A percentile compares a stretch with the other conserved stretches of the same genome.
These are phyloP conservation scores for Antonospora locustae DNA, from an alignment of 371 early-diverging fungal species.

Conservation along the genomic window DNA sequence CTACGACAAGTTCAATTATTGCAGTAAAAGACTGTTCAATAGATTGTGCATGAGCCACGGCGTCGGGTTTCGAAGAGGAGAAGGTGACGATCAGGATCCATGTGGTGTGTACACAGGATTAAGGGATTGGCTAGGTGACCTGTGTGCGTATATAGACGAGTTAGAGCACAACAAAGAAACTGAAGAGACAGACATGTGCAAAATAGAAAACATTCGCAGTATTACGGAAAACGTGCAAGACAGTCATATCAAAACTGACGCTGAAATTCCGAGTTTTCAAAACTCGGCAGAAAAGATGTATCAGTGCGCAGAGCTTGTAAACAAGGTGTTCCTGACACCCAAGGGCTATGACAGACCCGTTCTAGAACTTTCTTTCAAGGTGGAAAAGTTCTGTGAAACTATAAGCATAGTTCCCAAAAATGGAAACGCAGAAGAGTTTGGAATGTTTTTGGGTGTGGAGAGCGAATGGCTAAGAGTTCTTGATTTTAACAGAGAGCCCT, in stretches of 20 bases:
- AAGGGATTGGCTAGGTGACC: constrained; percentile 10
- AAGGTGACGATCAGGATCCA: constrained; percentile 87
- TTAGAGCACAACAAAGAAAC: neutral
- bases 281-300: neutral
- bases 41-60: no score
- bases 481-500: constrained; percentile 45
- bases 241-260: neutral
- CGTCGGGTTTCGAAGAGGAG: no score
- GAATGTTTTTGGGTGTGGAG: constrained; percentile 18
- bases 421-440: constrained; percentile 25
- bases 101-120: constrained; percentile 57
- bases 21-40: constrained; percentile 74
- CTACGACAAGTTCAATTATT: constrained; percentile 65
- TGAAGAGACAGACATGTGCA: neutral
- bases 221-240: neutral
- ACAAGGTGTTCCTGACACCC: constrained; percentile 14
- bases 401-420: constrained; percentile 45
- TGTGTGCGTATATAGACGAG: constrained; percentile 8
- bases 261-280: constrained; percentile 5
- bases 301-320: neutral
- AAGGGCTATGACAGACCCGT: constrained; percentile 15
- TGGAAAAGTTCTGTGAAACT: constrained; percentile 44
- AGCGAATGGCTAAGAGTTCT: constrained; percentile 1
- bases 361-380: constrained; percentile 36
- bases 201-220: constrained; percentile 1